Evolutionary conservation across 805 yeast genomes (phyloP), one percentile per base, ranked within the genome.

Genomic region (Teunomyces pallodes): DNA sequence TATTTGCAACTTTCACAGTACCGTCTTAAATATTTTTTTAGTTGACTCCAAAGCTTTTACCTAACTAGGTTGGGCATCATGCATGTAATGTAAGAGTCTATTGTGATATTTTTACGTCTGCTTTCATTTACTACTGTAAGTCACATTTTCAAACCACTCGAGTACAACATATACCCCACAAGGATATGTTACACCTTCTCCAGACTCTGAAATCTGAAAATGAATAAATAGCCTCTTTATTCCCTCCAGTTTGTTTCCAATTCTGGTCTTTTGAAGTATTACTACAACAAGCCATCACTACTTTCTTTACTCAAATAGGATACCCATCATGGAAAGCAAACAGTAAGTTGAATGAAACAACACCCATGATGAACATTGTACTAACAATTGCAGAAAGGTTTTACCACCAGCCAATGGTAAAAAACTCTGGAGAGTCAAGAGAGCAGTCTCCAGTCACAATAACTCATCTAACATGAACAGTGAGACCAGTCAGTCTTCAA

Each of bases 321-420:
- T 40, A 28, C 32, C 35, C 28, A 38, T 10, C 41, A 38, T 38
- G 41, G 41, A 38, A 38, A 38, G 30, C 41, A 38, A 38, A n/a
- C 41, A 38, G 41, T 38, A 38, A 38, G 41, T 38, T 26, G 13
- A 3, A 12, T 38, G 30, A 9, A 12, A 12, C 1, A 38, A 7
- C 30, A 24, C 5, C 9, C 12, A 12, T 26, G 3, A 4, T 10
- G 10, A 12, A n/a, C 17, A 24, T 20, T 6, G 32, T 39, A 40
- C 36, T 36, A 32, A 43, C 39, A 24, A 39, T 24, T 20, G 24
- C 24, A 40, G 47, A 42, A 43, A 36, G 47, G 47, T 44, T 16
- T 43, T 61, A 52, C 76, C 76, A 45, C 76, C 77, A 42, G 74
- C 75, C 49, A 72, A 72, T 55, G 77, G 77, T 35, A 72, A 66